phyloP scores from a whole-genome alignment of 495 filamentous ascomycete species.

The Penicillium parvum region DNA sequence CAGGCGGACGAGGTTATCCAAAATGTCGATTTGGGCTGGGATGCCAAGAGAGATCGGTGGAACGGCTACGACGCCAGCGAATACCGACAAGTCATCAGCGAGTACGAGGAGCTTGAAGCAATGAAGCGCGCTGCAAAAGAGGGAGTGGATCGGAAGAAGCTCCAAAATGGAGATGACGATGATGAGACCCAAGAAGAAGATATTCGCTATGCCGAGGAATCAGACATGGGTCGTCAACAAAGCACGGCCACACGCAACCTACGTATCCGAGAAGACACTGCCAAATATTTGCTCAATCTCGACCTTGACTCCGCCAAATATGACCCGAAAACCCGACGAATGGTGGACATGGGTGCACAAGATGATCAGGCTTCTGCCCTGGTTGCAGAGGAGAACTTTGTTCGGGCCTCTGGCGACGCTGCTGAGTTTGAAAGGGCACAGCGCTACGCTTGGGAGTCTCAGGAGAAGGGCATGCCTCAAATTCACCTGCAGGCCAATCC shows the following conservation, averaged over 20 bases:
- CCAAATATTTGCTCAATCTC: constrained; percentile 94
- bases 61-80: constrained; percentile 91
- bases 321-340: constrained; percentile 92
- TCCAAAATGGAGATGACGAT: constrained; percentile 49
- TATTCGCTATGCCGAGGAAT: constrained; percentile 88
- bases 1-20: constrained; percentile 87
- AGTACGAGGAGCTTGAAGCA: constrained; percentile 82
- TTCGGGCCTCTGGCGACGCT: constrained; percentile 86
- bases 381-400: constrained; percentile 91
- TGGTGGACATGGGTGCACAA: constrained; percentile 85
- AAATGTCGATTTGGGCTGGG: constrained; percentile 84
- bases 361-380: constrained; percentile 77
- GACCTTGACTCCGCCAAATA: constrained; percentile 97
- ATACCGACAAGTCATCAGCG: constrained; percentile 78
- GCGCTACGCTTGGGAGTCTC: constrained; percentile 89
- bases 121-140: constrained; percentile 59
- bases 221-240: constrained; percentile 92
- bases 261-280: constrained; percentile 91
- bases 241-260: constrained; percentile 86
- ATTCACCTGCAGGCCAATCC: constrained; percentile 94
- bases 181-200: constrained; percentile 56
- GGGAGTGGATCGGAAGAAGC: constrained; percentile 37
- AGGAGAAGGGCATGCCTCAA: constrained; percentile 71
- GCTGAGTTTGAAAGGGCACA: constrained; percentile 90
- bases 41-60: constrained; percentile 98